Conservation (phyloP, 2,329 filamentous ascomycete species). For the Pseudofabraea citricarpa region DNA sequence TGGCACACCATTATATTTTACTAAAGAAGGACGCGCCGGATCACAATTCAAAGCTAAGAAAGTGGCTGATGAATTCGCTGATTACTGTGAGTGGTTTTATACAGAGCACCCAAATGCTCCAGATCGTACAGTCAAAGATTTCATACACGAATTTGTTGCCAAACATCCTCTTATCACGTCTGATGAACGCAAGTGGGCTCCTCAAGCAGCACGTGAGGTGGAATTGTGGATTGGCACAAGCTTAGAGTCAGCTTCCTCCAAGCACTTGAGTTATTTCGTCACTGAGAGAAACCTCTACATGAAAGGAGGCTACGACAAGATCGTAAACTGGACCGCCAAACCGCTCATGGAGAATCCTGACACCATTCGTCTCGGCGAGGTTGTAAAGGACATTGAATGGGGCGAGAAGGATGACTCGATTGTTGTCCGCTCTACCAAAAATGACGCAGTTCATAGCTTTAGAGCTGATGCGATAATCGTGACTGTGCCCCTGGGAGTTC, state of each 20-base stretch:
- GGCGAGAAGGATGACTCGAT: slow-evolving; percentile 26
- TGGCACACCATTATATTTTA: slow-evolving; percentile 35
- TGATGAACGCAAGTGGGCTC: slow-evolving; percentile 37
- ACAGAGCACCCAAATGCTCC: slow-evolving; percentile 34
- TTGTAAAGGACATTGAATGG: slow-evolving; percentile 34
- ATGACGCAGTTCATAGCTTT: slow-evolving; percentile 21
- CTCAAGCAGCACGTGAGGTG: slow-evolving; percentile 37
- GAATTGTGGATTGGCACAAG: slow-evolving; percentile 38
- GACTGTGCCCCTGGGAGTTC: slow-evolving; percentile 34
- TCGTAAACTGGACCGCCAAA: slow-evolving; percentile 35
- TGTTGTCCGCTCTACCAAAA: slow-evolving; percentile 19
- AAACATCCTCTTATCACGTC: slow-evolving; percentile 36
- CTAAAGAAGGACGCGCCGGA: slow-evolving; percentile 35
- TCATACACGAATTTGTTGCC: slow-evolving; percentile 34
- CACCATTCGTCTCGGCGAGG: slow-evolving; percentile 32
- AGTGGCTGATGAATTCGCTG: slow-evolving; percentile 39
- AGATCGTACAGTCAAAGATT: slow-evolving; percentile 34
- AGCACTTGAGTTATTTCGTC: slow-evolving; percentile 37
- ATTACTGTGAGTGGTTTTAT: slow-evolving; percentile 36
- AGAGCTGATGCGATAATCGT: slow-evolving; percentile 34
- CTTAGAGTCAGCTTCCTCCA: slow-evolving; percentile 35
- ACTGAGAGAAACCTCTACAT: slow-evolving; percentile 40
- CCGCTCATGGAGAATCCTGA: slow-evolving; percentile 29
- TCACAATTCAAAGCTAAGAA: slow-evolving; percentile 42
- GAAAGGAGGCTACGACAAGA: slow-evolving; percentile 39